Percentiles rank a stretch among this genome's conserved stretches.
Conservation (phyloP, 257 asterid species). For the Nicotiana paniculata region DNA sequence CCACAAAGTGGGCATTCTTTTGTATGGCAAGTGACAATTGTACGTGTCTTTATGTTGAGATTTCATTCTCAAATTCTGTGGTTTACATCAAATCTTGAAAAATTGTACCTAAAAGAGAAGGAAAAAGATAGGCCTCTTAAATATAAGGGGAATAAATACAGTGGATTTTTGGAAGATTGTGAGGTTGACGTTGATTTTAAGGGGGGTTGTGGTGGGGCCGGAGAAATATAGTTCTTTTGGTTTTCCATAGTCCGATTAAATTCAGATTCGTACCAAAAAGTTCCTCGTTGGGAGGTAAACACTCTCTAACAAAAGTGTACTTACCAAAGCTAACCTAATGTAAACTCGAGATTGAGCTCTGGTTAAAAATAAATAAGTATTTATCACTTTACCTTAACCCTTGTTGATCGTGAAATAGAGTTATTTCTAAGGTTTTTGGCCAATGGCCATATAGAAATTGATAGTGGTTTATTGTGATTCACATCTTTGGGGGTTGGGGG, state of each 20-base stretch:
- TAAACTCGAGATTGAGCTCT: too few species aligned
- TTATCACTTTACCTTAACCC: too few species aligned
- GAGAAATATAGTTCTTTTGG: constrained; percentile 8
- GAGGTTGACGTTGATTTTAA: constrained; percentile 44
- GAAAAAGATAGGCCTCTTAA: constrained; percentile 12
- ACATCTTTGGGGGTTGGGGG: background rate
- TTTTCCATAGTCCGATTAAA: too few species aligned
- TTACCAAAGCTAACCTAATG: too few species aligned
- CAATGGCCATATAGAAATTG: constrained; percentile 15
- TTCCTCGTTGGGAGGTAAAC: too few species aligned
- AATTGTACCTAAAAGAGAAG: background rate
- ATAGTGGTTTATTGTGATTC: background rate
- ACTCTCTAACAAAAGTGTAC: too few species aligned
- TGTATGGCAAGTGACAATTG: constrained; percentile 53
- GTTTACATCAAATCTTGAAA: constrained; percentile 6
- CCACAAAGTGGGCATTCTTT: constrained; percentile 3
- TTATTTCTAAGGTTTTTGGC: constrained; percentile 14
- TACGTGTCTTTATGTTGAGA: constrained; percentile 40
- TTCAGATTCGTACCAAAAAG: too few species aligned
- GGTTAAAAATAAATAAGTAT: too few species aligned
- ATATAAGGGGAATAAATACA: constrained; percentile 3
- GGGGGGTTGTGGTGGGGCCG: background rate
- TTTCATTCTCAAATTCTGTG: constrained; percentile 33
- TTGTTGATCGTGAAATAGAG: background rate
- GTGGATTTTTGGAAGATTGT: constrained; percentile 25